Base-by-base conservation (phyloP, 225 moss, liverwort and hornwort genomes). In the Marchantia polymorpha region DNA sequence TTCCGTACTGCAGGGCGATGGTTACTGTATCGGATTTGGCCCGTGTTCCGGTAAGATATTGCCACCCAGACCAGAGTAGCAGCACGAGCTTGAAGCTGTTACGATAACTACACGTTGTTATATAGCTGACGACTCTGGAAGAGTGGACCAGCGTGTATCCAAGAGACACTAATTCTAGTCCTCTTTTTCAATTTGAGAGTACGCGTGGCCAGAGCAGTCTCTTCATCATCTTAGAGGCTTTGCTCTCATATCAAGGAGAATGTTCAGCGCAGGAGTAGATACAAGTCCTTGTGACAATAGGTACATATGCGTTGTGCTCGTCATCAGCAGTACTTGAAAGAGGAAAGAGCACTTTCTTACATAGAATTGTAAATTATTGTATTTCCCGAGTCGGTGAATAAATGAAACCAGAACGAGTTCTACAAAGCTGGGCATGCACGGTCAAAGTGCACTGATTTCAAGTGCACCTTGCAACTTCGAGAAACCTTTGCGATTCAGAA, bases 21-120 rank as follows among this genome's bases (percentile, higher is more conserved):
- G 90, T 81, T 96, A 87, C 16, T 82, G 17, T 12, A 82, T 96
- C 72, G 96, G 94, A 61, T 96, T 96, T 77, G 96, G 96, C 67
- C 84, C 89, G 29, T 96, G 96, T 82, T 85, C 67, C 17, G 91
- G 96, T 26, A 91, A 87, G 79, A 68, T 96, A 6, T 60, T 92
- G 73, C 92, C 92, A 52, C 85, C 80, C 14, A 68, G 71, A 79
- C 20, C 64, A 9, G 3, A 65, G 50, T 84, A 84, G 66, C 46
- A 70, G 3, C 15, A 70, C 39, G 7, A 29, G 22, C 1, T 10
- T 61, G 22, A 23, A 61, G 22, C 4, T n/a, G 61, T 10, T n/a
- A 61, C 23, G 6, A 6, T 22, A n/a, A n/a, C 3, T 17, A 7
- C 5, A 61, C 23, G 7, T 61, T 61, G 8, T 61, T 39, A 5